phyloP scores from a whole-genome alignment of 345 rosid species.

The Aurinia saxatilis region DNA sequence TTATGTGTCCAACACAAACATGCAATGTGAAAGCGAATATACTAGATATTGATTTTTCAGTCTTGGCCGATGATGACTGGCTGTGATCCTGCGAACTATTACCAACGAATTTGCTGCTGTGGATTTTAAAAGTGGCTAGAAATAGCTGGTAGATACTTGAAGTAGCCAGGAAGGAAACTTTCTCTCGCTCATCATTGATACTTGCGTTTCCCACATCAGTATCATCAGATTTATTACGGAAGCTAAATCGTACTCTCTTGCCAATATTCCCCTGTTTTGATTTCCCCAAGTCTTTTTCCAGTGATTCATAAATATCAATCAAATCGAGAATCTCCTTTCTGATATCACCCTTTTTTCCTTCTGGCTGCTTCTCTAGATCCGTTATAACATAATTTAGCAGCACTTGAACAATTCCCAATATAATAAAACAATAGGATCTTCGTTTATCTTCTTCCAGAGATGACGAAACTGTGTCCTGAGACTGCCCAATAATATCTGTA shows the following conservation, averaged over 20 bases:
- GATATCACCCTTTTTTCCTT: constrained; percentile 37
- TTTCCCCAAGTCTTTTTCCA: constrained; percentile 38
- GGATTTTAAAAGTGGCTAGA: constrained; percentile 31
- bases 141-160: constrained; percentile 61
- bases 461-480: constrained; percentile 39
- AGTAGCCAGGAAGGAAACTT: constrained; percentile 51
- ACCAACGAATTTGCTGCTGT: constrained; percentile 25
- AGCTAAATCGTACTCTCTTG: constrained; percentile 39
- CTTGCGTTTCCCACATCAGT: constrained; percentile 28
- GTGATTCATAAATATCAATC: constrained; percentile 39
- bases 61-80: constrained; percentile 38
- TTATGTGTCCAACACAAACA: constrained; percentile 45
- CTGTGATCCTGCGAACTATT: constrained; percentile 43
- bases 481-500: constrained; percentile 55
- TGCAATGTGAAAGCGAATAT: constrained; percentile 46
- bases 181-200: constrained; percentile 37
- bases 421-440: constrained; percentile 43
- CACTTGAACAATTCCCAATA: constrained; percentile 58
- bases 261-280: constrained; percentile 35
- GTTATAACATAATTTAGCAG: constrained; percentile 43
- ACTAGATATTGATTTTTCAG: constrained; percentile 33
- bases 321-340: constrained; percentile 55
- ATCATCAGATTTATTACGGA: constrained; percentile 24
- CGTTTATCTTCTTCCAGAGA: constrained; percentile 48
- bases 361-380: constrained; percentile 57